Percentiles rank a stretch among this genome's conserved stretches.
Conservation (phyloP, 2,329 filamentous ascomycete genomes). For the Gaeumannomyces sp. region DNA sequence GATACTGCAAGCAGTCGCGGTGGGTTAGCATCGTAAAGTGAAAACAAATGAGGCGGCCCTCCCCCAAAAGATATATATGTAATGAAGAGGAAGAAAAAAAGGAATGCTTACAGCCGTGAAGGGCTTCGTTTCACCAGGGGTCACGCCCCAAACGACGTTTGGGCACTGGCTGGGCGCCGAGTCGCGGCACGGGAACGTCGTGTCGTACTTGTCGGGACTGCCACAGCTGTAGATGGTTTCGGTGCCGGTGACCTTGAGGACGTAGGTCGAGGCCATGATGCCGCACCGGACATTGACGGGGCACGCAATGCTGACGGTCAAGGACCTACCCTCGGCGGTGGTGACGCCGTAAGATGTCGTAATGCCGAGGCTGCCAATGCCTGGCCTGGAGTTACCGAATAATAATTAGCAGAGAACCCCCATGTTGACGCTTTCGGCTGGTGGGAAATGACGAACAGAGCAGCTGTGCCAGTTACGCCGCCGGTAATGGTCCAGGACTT, state of each 20-base stretch:
- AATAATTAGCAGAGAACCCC: too few species aligned
- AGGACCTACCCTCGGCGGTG: background rate
- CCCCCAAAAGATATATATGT: background rate
- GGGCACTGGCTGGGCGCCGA: slow-evolving; percentile 1
- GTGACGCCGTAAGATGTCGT: slow-evolving; percentile 4
- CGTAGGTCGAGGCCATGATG: slow-evolving; percentile 10
- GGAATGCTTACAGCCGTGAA: slow-evolving; percentile 5
- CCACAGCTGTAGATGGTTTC: slow-evolving; percentile 8
- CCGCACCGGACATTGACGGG: slow-evolving; percentile 13
- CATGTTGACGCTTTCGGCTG: background rate
- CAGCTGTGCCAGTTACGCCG: background rate
- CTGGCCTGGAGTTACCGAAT: background rate
- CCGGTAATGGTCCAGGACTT: slow-evolving; percentile 6
- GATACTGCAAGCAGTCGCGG: background rate
- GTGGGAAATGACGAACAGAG: background rate
- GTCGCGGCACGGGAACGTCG: slow-evolving; percentile 4
- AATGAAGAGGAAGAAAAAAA: background rate
- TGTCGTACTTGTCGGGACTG: background rate
- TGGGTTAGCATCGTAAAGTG: too few species aligned
- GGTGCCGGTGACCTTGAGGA: slow-evolving; percentile 3
- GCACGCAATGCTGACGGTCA: slow-evolving; percentile 6
- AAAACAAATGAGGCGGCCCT: too few species aligned
- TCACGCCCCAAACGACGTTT: slow-evolving; percentile 4
- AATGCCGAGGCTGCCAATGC: slow-evolving; percentile 6
- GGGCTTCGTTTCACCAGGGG: slow-evolving; percentile 1